Base-by-base conservation (phyloP, 805 yeast species). In the Sungouiella blattae region DNA sequence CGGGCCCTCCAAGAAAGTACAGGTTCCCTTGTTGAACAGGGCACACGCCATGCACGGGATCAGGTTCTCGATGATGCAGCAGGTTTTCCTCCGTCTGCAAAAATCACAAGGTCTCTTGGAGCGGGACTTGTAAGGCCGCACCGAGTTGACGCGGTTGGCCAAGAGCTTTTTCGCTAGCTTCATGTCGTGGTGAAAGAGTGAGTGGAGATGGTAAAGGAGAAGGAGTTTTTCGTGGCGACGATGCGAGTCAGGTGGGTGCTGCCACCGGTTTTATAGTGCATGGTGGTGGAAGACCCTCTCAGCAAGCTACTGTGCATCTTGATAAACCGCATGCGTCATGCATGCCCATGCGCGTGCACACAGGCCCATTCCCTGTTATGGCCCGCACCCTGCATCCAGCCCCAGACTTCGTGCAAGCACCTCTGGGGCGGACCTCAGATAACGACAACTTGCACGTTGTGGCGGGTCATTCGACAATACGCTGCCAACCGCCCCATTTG, bases 61-160 rank as follows among this genome's bases (percentile, higher is more conserved):
- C 33, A 53, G 53, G n/a, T 49, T 51, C 26, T 56, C 54, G 37
- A 60, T 57, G 15, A 60, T 59, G 44, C 66, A 60, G 43, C 66
- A 60, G 1, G 64, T 53, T 37, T 60, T 60, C 18, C 66, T 41
- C 30, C 50, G 53, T 18, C 66, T 50, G 44, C 66, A 60, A 32
- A 57, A 56, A 35, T 60, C 66, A 36, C 66, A 60, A 6, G 66
- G 66, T 27, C 66, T 41, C 34, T 58, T 59, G 24, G 53, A 50
- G 26, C 66, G 47, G 2, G 62, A 57, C 28, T 59, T 60, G 42
- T 60, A 60, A 9, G 63, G 61, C 33, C 66, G 49, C 8, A 49
- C 46, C 16, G 51, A 46, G 39, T 47, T 50, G 32, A 47, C 50
- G 26, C 40, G 39, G 24, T 46, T 29, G 11, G 47, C 42, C 38